Base-by-base conservation (phyloP, 202 grass and related monocot genomes). In the Zizania palustris region DNA sequence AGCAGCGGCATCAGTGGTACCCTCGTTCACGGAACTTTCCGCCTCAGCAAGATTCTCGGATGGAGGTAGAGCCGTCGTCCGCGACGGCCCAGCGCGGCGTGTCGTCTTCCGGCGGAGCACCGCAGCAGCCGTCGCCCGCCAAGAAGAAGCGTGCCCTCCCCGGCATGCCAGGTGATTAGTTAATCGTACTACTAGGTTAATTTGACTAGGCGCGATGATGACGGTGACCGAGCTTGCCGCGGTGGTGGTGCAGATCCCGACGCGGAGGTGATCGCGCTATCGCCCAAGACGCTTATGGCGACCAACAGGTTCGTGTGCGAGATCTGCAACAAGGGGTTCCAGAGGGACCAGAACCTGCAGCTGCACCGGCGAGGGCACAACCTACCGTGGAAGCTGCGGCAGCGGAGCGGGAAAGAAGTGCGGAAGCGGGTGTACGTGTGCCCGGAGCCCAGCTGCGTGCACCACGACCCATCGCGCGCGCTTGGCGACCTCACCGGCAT, bases 261-360 rank as follows among this genome's bases (percentile, higher is more conserved):
- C 66, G 96, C 96, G 54, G 96, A 99, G 85, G 96, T 99, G 69
- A 89, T 99, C 74, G 92, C 96, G 40, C 85, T 99, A 33, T 99
- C 96, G 67, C 96, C 96, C 70, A 96, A 89, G 83, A 91, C 96
- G 83, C 90, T 99, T 41, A 20, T 99, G 48, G 92, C 96, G 57
- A 99, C 96, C 14, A 99, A 99, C 76, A 36, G 96, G 81, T 99
- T 99, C 71, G 96, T 99, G 69, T 99, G 96, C 79, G 96, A 99
- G 87, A 96, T 99, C 82, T 99, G 96, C 88, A 93, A 89, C 79
- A 99, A 99, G 88, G 96, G 96, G 58, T 99, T 99, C 84, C 96
- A 99, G 81, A 71, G 96, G 48, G 96, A 99, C 76, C 96, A 99
- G 88, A 99, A 99, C 81, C 87, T 99, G 77, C 96, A 99, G 86